A percentile compares a stretch with the other conserved stretches of the same genome.
Evolutionary conservation across 805 yeast genomes (phyloP).

Genomic region (Candida schatavii): DNA sequence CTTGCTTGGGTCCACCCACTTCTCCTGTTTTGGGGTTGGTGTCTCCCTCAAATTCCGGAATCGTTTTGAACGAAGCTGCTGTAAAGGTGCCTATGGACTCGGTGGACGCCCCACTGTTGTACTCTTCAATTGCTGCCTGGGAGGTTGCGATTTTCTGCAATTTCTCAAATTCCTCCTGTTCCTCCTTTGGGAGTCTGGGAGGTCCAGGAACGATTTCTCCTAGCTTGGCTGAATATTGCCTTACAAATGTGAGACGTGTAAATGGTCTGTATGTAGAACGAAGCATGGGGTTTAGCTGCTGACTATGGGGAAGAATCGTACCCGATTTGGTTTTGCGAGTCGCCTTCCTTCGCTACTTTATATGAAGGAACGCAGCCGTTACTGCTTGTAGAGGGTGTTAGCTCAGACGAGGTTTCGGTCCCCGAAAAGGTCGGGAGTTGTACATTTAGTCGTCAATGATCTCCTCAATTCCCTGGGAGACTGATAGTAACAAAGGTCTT

Average conservation of each 20-base stretch:
- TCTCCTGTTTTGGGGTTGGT: slow-evolving; percentile 93
- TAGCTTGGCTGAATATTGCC: slow-evolving; percentile 1
- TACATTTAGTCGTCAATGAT: no score
- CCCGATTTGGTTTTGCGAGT: no score
- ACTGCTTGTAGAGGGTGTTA: no score
- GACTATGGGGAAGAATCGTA: no score
- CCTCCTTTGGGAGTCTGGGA: slow-evolving; percentile 71
- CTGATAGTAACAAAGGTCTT: no score
- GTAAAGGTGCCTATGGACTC: slow-evolving; percentile 23
- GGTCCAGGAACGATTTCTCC: slow-evolving; percentile 36
- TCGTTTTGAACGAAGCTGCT: slow-evolving; percentile 51
- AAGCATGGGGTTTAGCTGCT: no score
- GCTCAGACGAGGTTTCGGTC: no score
- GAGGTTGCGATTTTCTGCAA: slow-evolving; percentile 78
- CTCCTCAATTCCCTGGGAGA: no score
- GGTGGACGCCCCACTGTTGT: slow-evolving; percentile 45
- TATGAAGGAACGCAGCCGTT: no score
- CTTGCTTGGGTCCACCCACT: slow-evolving; percentile 96
- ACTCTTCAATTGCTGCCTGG: slow-evolving; percentile 74
- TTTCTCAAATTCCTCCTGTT: slow-evolving; percentile 88
- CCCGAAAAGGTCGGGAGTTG: no score
- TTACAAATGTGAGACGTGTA: background rate
- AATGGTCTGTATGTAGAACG: no score
- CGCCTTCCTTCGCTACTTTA: no score
- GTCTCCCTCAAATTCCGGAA: slow-evolving; percentile 95